These are phyloP conservation scores for Leishmania guyanensis DNA, from an alignment of 208 protist species.

Conservation along the genomic window DNA sequence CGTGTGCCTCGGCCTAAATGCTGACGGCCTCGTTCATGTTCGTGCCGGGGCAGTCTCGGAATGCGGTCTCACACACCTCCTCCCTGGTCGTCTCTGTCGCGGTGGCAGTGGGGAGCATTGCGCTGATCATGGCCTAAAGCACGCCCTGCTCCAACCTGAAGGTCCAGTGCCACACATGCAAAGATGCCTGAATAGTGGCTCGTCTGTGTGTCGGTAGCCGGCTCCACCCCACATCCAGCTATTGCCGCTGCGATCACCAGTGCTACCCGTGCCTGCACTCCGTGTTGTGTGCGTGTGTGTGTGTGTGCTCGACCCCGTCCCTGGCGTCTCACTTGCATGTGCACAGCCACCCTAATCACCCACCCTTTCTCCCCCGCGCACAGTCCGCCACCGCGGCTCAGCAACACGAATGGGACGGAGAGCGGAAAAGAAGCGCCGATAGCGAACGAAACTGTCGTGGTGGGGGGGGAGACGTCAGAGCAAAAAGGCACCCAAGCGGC, in stretches of 20 bases:
- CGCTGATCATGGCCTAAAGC: not conserved
- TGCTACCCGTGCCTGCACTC: no score
- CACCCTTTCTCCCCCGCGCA: not conserved
- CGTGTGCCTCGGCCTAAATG: constrained; percentile 2
- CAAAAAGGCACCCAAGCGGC: no score
- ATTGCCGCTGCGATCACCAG: no score
- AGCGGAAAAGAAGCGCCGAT: no score
- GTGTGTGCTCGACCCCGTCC: not conserved
- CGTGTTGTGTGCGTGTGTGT: not conserved
- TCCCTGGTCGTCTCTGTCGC: not conserved
- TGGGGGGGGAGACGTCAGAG: no score
- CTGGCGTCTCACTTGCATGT: not conserved
- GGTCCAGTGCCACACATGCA: not conserved
- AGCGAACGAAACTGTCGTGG: no score
- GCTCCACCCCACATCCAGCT: not conserved
- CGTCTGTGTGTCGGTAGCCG: not conserved
- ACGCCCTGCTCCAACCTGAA: not conserved
- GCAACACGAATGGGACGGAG: no score
- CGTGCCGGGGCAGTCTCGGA: not conserved
- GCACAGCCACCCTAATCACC: not conserved
- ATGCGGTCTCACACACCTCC: not conserved
- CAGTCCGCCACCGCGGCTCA: not conserved
- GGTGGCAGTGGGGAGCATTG: not conserved
- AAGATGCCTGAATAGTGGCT: not conserved
- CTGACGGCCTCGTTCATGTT: not conserved